Base-by-base conservation (phyloP, 73 alveolate genomes). In the Paramecium biaurelia region DNA sequence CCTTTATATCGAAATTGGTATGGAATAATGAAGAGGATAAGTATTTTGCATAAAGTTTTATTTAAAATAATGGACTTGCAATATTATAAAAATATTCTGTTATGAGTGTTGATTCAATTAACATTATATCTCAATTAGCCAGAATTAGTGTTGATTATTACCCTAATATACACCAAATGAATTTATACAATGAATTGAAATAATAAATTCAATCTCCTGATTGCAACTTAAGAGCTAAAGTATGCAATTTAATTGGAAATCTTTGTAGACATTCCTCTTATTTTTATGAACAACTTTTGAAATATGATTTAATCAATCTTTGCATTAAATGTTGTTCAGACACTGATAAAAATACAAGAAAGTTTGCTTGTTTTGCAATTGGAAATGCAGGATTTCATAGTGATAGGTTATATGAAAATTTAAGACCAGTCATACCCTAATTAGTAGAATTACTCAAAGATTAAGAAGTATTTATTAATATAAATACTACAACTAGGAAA, bases 311-410 rank as follows among this genome's bases (percentile, higher is more conserved):
- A 35, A 96, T 98, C 63, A 85, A 97, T 26, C 97, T 99, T 4
- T 98, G 98, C 72, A 97, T 98, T 70, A 98, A 97, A 85, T 96
- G 99, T 85, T 98, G 99, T 94, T 87, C 96, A 14, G 99, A 97
- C 63, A 97, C 96, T 26, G 99, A 98, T 94, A 96, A 97, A 93
- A 97, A 96, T 56, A 98, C 99, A 18, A 96, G 99, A 92, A 98
- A 98, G 94, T 98, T 98, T 85, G 99, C 99, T 12, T 98, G 99
- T 92, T 98, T 98, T 96, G 99, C 99, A 24, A 98, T 98, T 49
- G 99, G 99, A 28, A 98, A 98, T 96, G 99, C 99, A 8, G 99
- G 99, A 35, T 98, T 98, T 93, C 98, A 97, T 68, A 97, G 97
- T 95, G 99, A 95, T 92, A 95, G 95, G 18, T 93, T 98, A 45